phyloP scores from a whole-genome alignment of 371 early-diverging fungal species.

The Umbelopsis sp. region DNA sequence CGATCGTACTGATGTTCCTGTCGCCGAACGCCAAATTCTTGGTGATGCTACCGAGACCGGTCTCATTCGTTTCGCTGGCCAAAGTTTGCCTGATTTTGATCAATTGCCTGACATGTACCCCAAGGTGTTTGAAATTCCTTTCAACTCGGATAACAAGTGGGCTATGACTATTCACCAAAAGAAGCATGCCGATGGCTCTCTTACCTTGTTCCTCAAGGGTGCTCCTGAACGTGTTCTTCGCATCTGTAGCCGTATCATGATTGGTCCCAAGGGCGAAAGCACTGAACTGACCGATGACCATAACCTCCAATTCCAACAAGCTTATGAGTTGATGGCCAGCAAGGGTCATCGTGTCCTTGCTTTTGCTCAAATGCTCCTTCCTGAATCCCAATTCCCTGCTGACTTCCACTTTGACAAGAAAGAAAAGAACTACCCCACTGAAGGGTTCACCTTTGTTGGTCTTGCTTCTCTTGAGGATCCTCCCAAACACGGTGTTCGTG shows the following conservation, averaged over 20 bases:
- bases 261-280: conserved; percentile 34
- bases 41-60: conserved; percentile 96
- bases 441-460: conserved; percentile 81
- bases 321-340: conserved; percentile 84
- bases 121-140: conserved; percentile 95
- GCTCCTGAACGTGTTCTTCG: conserved; percentile 92
- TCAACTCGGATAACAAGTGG: conserved; percentile 96
- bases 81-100: conserved; percentile 70
- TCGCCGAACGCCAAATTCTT: conserved; percentile 71
- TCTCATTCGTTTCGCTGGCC: conserved; percentile 78
- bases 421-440: conserved; percentile 74
- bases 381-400: conserved; percentile 67
- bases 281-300: conserved; percentile 67
- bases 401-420: conserved; percentile 69
- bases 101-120: conserved; percentile 62
- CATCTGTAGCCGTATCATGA: conserved; percentile 73
- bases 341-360: conserved; percentile 95
- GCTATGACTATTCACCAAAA: conserved; percentile 83
- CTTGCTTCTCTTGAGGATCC: conserved; percentile 91
- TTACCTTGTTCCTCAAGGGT: conserved; percentile 88
- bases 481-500: conserved; percentile 96
- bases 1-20: conserved; percentile 84
- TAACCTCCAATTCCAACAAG: conserved; percentile 62
- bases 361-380: conserved; percentile 79
- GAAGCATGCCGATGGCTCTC: conserved; percentile 65